These are phyloP conservation scores for Sporisorium sorghi DNA, from an alignment of 1,284 basidiomycete genomes.

Conservation along the genomic window DNA sequence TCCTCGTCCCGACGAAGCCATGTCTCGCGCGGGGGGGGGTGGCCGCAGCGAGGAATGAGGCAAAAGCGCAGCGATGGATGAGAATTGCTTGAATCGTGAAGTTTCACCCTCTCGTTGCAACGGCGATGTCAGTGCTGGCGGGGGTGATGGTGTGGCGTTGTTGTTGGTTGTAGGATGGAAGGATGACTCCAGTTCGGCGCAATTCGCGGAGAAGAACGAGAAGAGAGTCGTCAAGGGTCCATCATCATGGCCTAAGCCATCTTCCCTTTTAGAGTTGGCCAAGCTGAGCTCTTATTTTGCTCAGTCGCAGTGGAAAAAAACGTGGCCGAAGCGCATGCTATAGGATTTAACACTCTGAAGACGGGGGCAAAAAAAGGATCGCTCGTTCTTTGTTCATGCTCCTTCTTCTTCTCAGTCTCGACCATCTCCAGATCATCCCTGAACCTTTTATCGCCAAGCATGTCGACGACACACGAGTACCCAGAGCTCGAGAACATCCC, in stretches of 20 bases:
- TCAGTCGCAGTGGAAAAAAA: constrained; percentile 6
- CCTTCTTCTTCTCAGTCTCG: not conserved
- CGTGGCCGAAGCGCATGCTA: not conserved
- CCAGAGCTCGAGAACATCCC: constrained; percentile 56
- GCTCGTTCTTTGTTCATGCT: not conserved
- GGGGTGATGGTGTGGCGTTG: not conserved
- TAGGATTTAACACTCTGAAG: not conserved
- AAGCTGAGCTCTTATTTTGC: constrained; percentile 12
- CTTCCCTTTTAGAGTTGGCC: not conserved
- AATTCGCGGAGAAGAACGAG: not conserved
- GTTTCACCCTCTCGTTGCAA: too few species aligned
- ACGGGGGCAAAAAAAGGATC: not conserved
- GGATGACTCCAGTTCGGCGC: not conserved
- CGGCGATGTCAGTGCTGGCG: too few species aligned
- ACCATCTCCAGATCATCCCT: not conserved
- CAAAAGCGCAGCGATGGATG: too few species aligned
- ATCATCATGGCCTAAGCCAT: not conserved
- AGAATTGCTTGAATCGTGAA: too few species aligned
- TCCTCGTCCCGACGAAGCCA: constrained; percentile 35
- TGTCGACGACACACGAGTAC: constrained; percentile 21
- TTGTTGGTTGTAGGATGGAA: too few species aligned
- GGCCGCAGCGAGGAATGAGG: too few species aligned
- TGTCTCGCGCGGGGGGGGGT: constrained; percentile 20
- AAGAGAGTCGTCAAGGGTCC: constrained; percentile 6
- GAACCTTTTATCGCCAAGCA: not conserved